Evolutionary conservation across 2,329 filamentous ascomycete genomes (phyloP).

Genomic region (Beauveria pseudobassiana): DNA sequence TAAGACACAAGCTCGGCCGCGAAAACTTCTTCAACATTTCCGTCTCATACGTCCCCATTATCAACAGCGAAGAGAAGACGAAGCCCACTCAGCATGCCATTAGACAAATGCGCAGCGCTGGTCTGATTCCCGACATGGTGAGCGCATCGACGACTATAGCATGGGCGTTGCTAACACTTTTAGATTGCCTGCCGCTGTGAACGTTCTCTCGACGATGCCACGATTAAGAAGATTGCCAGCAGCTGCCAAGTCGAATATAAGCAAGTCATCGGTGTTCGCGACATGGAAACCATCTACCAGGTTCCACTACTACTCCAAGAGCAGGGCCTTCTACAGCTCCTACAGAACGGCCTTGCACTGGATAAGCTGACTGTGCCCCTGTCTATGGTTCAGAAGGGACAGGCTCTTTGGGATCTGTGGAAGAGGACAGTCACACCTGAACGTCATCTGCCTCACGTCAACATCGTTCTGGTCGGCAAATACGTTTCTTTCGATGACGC

Average conservation of each 20-base stretch:
- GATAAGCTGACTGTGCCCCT: conserved; percentile 47
- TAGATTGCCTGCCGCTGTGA: conserved; percentile 92
- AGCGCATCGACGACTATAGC: conserved; percentile 13
- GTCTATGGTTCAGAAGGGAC: conserved; percentile 53
- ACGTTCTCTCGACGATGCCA: conserved; percentile 60
- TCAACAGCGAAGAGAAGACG: conserved; percentile 71
- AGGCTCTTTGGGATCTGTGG: conserved; percentile 72
- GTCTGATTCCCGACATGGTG: conserved; percentile 64
- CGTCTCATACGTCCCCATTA: conserved; percentile 71
- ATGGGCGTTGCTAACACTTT: not conserved
- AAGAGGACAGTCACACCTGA: conserved; percentile 60
- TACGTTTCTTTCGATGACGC: conserved; percentile 80
- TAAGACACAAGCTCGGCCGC: conserved; percentile 63
- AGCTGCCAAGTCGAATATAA: conserved; percentile 81
- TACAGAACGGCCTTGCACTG: conserved; percentile 60
- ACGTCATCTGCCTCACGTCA: conserved; percentile 58
- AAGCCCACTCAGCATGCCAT: conserved; percentile 95
- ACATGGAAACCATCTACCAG: conserved; percentile 88
- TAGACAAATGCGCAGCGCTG: conserved; percentile 72
- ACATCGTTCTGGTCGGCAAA: conserved; percentile 86
- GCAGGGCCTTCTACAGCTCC: conserved; percentile 63
- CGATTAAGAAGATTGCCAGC: conserved; percentile 79
- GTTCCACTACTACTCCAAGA: conserved; percentile 86
- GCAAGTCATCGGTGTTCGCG: conserved; percentile 82
- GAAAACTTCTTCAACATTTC: conserved; percentile 84